Base-by-base conservation (phyloP, 2,329 filamentous ascomycete genomes). In the Exophiala bonariae region DNA sequence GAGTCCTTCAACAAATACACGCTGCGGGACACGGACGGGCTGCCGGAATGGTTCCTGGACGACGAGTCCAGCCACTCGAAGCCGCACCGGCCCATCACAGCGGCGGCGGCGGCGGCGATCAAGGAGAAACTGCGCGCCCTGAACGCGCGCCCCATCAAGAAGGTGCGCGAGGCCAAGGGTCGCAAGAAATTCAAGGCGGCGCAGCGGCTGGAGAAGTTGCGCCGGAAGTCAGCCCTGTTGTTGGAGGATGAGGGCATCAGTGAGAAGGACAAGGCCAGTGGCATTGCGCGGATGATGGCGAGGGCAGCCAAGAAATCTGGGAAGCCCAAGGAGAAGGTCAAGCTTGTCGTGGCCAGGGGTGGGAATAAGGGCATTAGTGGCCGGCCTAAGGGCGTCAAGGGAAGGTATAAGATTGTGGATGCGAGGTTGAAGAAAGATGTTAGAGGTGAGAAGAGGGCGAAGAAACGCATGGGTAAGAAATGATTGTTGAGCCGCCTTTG, bases 1-100 rank as follows among this genome's bases (percentile, higher is more conserved):
- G 92, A 97, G 52, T 85, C 84, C 32, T 99, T 93, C 79, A 96
- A 96, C 75, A 93, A 89, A 67, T 88, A 86, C 65, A 82, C 90
- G 2, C 91, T 96, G 74, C 89, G 91, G 41, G 92, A 97, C 64
- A 79, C 83, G 3, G 92, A 97, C 57, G 91, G 92, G 2, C 79
- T 99, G 2, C 93, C 93, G 0, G 92, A 97, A 41, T 99, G 95
- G 95, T 99, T 99, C 75, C 71, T 96, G 13, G 93, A 99, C 63
- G 93, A 99, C 62, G 93, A 99, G 68, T 67, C 70, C 58, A 82
- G 79, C 60, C 92, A 99, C 71, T 89, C 91, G 69, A 89, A 85
- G 65, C 80, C 80, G 1, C 85, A 93, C 55, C 86, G 89, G 49
- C 95, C 93, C n/a, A 92, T 95, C 61, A 90, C 85, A 41, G 93